phyloP scores from a whole-genome alignment of 202 grass and related monocot genomes.

The Miscanthus sacchariflorus region DNA sequence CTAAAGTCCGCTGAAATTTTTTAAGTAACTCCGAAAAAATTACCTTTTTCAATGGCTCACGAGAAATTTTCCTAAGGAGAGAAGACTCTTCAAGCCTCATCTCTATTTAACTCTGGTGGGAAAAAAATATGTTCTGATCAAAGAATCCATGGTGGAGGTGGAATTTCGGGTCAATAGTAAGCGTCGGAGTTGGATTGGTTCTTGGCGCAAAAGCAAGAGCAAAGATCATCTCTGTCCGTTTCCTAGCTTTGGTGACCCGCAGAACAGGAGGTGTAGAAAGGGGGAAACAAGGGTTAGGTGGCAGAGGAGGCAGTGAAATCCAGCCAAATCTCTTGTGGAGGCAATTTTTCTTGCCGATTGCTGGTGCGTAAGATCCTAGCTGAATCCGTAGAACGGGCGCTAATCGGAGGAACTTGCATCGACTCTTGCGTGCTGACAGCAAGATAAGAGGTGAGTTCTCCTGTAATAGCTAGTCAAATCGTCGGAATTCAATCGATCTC shows the following conservation, averaged over 20 bases:
- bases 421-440: neutral
- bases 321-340: slow-evolving; percentile 1
- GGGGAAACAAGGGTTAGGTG: neutral
- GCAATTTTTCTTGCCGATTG: neutral
- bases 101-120: neutral
- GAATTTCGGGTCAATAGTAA: neutral
- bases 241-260: slow-evolving; percentile 11
- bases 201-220: neutral
- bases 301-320: neutral
- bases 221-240: neutral
- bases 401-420: neutral
- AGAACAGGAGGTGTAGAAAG: neutral
- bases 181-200: neutral
- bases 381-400: neutral
- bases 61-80: neutral
- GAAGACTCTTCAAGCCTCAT: neutral
- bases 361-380: slow-evolving; percentile 4
- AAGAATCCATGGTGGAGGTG: slow-evolving; percentile 31
- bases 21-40: too few relatives aligned
- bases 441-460: too few relatives aligned
- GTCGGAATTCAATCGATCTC: neutral
- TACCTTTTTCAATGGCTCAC: too few relatives aligned
- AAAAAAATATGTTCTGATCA: neutral
- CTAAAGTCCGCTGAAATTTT: too few relatives aligned
- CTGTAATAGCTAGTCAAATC: too few relatives aligned